Evolutionary conservation across 2,329 filamentous ascomycete species (phyloP).

Genomic region (Talaromyces verruculosus): DNA sequence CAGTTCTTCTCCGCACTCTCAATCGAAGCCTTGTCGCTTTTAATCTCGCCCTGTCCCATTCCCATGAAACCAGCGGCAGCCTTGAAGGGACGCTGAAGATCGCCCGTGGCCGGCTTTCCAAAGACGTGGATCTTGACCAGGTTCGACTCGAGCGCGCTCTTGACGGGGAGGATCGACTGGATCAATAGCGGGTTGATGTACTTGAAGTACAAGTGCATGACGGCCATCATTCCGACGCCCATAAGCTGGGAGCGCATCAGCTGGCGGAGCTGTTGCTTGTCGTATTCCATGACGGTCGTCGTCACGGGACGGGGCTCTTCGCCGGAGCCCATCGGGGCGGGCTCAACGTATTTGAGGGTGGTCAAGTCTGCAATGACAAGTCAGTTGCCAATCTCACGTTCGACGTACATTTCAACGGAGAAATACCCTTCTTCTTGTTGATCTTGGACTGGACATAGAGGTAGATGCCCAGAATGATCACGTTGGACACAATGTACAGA

Average conservation of each 20-base stretch:
- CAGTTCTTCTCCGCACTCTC: slow-evolving; percentile 52
- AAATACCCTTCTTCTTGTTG: slow-evolving; percentile 93
- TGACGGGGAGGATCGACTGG: slow-evolving; percentile 97
- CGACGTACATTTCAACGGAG: not conserved
- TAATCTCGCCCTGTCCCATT: slow-evolving; percentile 65
- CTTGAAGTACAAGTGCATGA: slow-evolving; percentile 99
- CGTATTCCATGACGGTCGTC: slow-evolving; percentile 95
- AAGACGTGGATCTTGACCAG: slow-evolving; percentile 93
- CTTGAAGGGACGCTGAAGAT: slow-evolving; percentile 97
- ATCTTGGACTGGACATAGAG: slow-evolving; percentile 81
- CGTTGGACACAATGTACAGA: slow-evolving; percentile 68
- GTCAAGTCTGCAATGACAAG: slow-evolving; percentile 69
- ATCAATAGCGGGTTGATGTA: slow-evolving; percentile 99
- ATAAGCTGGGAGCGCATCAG: slow-evolving; percentile 90
- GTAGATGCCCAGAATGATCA: slow-evolving; percentile 83
- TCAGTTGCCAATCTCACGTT: not conserved
- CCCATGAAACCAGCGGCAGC: slow-evolving; percentile 77
- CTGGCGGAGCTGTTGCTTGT: slow-evolving; percentile 77
- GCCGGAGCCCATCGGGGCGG: slow-evolving; percentile 83
- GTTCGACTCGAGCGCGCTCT: slow-evolving; percentile 93
- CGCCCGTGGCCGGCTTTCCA: slow-evolving; percentile 80
- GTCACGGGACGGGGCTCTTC: slow-evolving; percentile 96
- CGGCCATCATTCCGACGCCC: slow-evolving; percentile 95
- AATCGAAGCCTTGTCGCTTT: slow-evolving; percentile 85
- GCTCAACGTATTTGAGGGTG: slow-evolving; percentile 98